phyloP scores from a whole-genome alignment of 169 alveolate genomes.

The Besnoitia besnoiti region DNA sequence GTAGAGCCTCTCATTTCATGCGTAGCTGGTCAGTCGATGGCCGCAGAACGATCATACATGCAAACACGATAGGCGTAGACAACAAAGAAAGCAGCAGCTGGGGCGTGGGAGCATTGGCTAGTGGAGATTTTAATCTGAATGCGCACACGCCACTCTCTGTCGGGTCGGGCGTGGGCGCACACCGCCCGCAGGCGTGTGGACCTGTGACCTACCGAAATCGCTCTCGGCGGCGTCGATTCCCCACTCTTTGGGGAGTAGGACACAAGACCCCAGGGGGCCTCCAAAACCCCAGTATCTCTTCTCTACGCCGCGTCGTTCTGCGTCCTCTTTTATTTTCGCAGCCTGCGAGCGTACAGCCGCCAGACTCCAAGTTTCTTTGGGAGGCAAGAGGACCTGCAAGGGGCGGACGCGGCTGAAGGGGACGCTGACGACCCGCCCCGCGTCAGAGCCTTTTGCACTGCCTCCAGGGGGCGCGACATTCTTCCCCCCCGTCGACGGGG shows the following conservation, averaged over 20 bases:
- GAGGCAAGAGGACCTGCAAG: not conserved
- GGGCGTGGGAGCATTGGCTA: no score
- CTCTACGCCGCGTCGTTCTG: not conserved
- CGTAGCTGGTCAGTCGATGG: no score
- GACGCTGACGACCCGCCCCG: not conserved
- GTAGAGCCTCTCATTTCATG: no score
- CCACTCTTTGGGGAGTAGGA: not conserved
- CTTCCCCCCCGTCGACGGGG: not conserved
- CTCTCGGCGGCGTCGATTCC: not conserved
- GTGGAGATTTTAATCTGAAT: no score
- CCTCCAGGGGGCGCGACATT: not conserved
- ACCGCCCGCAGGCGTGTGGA: no score
- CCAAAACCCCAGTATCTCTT: not conserved
- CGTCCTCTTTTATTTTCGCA: not conserved
- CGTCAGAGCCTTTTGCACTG: not conserved
- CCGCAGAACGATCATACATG: no score
- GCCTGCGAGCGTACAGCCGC: not conserved
- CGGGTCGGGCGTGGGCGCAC: no score
- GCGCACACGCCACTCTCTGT: no score
- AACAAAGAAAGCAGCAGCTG: no score
- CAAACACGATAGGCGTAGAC: no score
- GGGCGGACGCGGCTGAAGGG: slow-evolving; percentile 32
- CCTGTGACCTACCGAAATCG: slow-evolving; percentile 12
- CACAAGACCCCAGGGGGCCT: not conserved
- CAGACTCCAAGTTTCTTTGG: not conserved